Base-by-base conservation (phyloP, 1,284 basidiomycete genomes). In the Sporisorium exsertum region DNA sequence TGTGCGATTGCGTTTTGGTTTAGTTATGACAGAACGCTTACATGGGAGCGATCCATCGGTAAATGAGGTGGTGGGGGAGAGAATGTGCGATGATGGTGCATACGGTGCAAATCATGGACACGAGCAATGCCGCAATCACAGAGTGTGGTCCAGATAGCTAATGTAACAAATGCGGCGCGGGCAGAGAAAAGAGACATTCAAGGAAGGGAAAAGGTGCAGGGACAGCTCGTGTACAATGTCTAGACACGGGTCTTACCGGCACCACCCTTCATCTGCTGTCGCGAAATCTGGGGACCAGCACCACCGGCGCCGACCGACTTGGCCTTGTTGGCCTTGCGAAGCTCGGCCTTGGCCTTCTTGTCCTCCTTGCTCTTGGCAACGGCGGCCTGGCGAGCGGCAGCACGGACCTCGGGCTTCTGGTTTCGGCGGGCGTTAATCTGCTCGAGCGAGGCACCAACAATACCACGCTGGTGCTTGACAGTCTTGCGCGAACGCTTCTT, bases 401-500 rank as follows among this genome's bases (percentile, higher is more conserved):
- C 89, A 81, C 97, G 92, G 78, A 93, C 91, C 85, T 93, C 92
- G 72, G 93, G 90, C 82, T 94, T 94, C 82, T 85, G 84, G 81
- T 84, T 85, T 82, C 95, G 91, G 89, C 91, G 93, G 78, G 95
- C 94, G 73, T 92, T 90, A 87, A 99, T 97, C 84, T 93, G 87
- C 70, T 92, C 90, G 77, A 98, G 90, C 87, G 97, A 94, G 79
- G 94, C 94, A 88, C 97, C 97, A 84, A 96, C 95, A 86, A 99
- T 94, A 79, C 96, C 97, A 87, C 97, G 94, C 89, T 97, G 92
- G 90, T 95, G 92, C 90, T 99, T 99, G 86, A 98, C 94, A 77
- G 94, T 95, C 88, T 92, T 92, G 88, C 95, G 93, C 67, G 93
- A 94, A 83, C 95, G 93, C 90, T 97, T 97, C 94, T 98, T 99